Evolutionary conservation across 768 basidiomycete genomes (phyloP), one percentile per base, ranked within the genome.

Genomic region (Calocybe gangraenosa): DNA sequence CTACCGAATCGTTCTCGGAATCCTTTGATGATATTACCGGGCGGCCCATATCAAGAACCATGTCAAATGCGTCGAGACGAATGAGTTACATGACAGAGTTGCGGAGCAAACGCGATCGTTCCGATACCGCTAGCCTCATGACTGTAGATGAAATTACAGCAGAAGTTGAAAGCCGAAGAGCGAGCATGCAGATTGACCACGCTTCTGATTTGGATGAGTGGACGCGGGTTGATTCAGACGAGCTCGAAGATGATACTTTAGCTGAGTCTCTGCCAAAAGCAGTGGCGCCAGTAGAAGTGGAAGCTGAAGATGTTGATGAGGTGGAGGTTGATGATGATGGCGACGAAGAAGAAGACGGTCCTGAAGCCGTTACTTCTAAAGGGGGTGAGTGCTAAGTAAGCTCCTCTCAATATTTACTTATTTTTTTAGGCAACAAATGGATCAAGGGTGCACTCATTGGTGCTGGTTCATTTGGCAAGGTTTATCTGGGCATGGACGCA

Each of bases 141-240:
- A 99, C 95, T 0, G 90, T 99, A 18, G 95, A 99, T 58, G 92
- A 99, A 66, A 96, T 99, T 57, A 97, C 96, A 0, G 93, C 92
- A 8, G 88, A 95, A 58, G 88, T 99, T 7, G 95, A 81, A 57
- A 90, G 82, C 56, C 71, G 79, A 30, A 67, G 78, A 47, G 78
- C 74, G 42, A 81, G 76, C 55, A 74, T 69, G 55, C 67, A 58
- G 9, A 53, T 68, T 14, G 69, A 71, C 31, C 67, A 66, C 32
- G 67, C 66, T 55, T 67, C 67, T 50, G 72, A 71, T 19, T 67
- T 70, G 11, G 82, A 89, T 36, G 89, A 84, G 28, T 90, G 87
- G 81, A 87, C 86, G 0, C 77, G 77, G 54, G 81, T 89, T 3
- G 83, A 81, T 37, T 67, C 73, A 28, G 74, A 76, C 30, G 66